Evolutionary conservation across 2,329 filamentous ascomycete species (phyloP), one percentile per base, ranked within the genome.

Genomic region (Curvularia verruculosa): DNA sequence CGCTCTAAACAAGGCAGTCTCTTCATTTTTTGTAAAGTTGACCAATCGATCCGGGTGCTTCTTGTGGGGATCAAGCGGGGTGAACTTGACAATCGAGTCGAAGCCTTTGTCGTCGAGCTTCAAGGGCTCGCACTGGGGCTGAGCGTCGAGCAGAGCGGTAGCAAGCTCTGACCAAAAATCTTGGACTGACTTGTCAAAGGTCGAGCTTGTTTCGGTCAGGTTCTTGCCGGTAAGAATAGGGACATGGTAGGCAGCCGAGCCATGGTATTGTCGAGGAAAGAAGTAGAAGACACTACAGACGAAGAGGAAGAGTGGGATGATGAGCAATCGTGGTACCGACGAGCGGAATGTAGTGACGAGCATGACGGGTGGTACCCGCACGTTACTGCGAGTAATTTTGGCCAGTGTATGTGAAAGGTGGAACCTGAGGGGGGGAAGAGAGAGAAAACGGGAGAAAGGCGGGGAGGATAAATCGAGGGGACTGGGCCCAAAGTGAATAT

Each of bases 81-180:
- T 23, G 9, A 59, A 68, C 3, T 55, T 41, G 7, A 53, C 52
- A 44, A 59, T 39, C 7, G 31, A 28, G 15, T 48, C 46, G 21
- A 48, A 39, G 1, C 36, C 52, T 13, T 52, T 41, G 8, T n/a
- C 59, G 18, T 57, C 58, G 12, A 69, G 51, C 18, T 50, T n/a
- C 13, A 69, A 34, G 8, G 60, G 49, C 19, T 57, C 48, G 40
- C 58, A 60, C 34, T 56, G 60, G n/a, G 66, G 65, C 23, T 60
- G 48, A n/a, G 62, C 58, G 9, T 58, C 58, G 1, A 61, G 15
- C 8, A 66, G 39, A 19, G 61, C 56, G 7, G 56, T 49, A 18
- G 53, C 57, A 12, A 66, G 52, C 12, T 66, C 61, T n/a, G 54
- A 45, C 63, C 63, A 66, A 29, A 66, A 66, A 7, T 56, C 41